phyloP scores from a whole-genome alignment of 371 early-diverging fungal species.

The Mucor indicus region DNA sequence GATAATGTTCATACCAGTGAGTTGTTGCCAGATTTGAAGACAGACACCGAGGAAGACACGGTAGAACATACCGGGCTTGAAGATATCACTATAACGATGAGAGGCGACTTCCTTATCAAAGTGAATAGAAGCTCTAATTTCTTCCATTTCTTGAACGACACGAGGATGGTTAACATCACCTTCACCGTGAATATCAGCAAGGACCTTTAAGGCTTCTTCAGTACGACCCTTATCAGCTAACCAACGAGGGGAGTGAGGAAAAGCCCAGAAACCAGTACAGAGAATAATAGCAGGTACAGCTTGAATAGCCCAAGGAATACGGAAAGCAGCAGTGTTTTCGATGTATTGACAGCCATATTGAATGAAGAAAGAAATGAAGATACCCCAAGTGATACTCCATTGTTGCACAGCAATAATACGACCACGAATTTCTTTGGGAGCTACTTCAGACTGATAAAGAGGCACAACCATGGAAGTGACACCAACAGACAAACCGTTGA shows the following conservation, averaged over 20 bases:
- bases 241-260: constrained; percentile 46
- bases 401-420: constrained; percentile 68
- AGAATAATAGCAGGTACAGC: constrained; percentile 75
- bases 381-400: constrained; percentile 71
- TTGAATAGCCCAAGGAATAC: constrained; percentile 82
- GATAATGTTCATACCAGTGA: constrained; percentile 73
- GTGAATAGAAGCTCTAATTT: constrained; percentile 67
- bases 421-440: constrained; percentile 68
- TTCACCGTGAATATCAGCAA: constrained; percentile 50
- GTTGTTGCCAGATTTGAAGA: constrained; percentile 74
- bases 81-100: constrained; percentile 15
- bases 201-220: constrained; percentile 47
- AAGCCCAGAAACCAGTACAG: constrained; percentile 56
- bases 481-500: constrained; percentile 43
- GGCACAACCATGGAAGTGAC: constrained; percentile 40
- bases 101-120: constrained; percentile 68
- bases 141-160: constrained; percentile 56
- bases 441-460: constrained; percentile 57
- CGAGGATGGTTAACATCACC: constrained; percentile 34
- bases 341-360: constrained; percentile 23
- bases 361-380: constrained; percentile 41
- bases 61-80: constrained; percentile 48
- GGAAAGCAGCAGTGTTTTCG: constrained; percentile 56
- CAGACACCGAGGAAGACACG: constrained; percentile 68
- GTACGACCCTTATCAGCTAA: constrained; percentile 51